Conservation (phyloP, 2,329 filamentous ascomycete genomes). For the Trichoderma sp. region DNA sequence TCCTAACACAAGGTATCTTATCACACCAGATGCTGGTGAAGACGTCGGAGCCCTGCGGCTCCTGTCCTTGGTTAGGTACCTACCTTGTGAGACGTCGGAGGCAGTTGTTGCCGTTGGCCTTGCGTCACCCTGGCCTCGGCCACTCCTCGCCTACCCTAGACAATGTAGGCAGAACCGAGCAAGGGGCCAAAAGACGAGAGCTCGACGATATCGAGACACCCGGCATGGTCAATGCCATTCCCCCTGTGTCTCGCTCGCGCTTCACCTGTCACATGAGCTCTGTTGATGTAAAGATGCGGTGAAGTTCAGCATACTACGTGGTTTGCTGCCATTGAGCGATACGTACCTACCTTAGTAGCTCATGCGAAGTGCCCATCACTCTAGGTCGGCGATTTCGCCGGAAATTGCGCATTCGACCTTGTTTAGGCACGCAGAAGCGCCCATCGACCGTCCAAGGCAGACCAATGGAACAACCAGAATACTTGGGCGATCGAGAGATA, state of each 20-base stretch:
- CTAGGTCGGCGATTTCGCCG: not conserved
- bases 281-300: slow-evolving; percentile 2
- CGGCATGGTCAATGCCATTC: not conserved
- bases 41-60: not conserved
- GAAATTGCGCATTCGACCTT: not conserved
- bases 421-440: not conserved
- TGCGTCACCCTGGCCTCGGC: too few species aligned
- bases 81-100: too few species aligned
- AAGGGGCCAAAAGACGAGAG: too few species aligned
- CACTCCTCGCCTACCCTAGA: slow-evolving; percentile 13
- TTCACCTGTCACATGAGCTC: not conserved
- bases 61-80: too few species aligned
- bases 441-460: not conserved
- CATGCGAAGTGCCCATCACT: not conserved
- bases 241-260: too few species aligned
- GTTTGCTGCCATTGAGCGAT: not conserved
- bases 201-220: not conserved
- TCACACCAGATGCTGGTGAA: too few species aligned
- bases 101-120: not conserved
- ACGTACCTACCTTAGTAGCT: not conserved
- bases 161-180: too few species aligned
- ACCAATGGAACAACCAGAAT: not conserved
- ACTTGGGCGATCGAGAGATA: too few species aligned
- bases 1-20: too few species aligned
- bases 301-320: slow-evolving; percentile 2